phyloP scores from a whole-genome alignment of 2,329 filamentous ascomycete genomes.

The Westerdykella sp. region DNA sequence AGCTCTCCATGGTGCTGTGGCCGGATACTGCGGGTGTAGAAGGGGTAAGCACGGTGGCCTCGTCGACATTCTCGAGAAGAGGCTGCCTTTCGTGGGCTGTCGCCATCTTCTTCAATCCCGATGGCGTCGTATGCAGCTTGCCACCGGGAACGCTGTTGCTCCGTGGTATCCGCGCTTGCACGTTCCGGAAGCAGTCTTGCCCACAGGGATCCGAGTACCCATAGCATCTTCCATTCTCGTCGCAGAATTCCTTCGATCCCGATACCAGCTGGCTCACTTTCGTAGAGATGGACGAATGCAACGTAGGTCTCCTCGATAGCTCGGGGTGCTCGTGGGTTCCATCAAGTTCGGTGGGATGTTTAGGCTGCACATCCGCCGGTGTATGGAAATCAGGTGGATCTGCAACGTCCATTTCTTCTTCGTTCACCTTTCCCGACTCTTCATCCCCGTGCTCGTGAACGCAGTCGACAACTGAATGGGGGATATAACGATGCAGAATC shows the following conservation, averaged over 20 bases:
- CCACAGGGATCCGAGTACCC: conserved; percentile 58
- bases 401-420: conserved; percentile 1
- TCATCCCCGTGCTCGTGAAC: conserved; percentile 64
- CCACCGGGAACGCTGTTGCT: conserved; percentile 11
- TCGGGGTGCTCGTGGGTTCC: neutral
- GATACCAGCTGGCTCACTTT: conserved; percentile 47
- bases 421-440: conserved; percentile 30
- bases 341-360: neutral
- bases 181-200: conserved; percentile 53
- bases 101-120: conserved; percentile 20
- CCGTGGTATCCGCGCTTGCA: conserved; percentile 30
- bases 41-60: conserved; percentile 13
- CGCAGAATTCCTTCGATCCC: conserved; percentile 47
- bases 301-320: conserved; percentile 30
- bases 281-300: conserved; percentile 38
- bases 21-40: neutral
- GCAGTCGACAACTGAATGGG: conserved; percentile 74
- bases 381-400: neutral
- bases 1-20: conserved; percentile 10
- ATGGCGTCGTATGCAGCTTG: conserved; percentile 8
- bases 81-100: conserved; percentile 25
- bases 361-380: neutral
- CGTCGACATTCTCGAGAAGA: conserved; percentile 26
- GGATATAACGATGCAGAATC: conserved; percentile 65
- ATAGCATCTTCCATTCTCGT: conserved; percentile 54